Evolutionary conservation across 768 basidiomycete genomes (phyloP), one percentile per base, ranked within the genome.

Genomic region (Chalciporus chontae): DNA sequence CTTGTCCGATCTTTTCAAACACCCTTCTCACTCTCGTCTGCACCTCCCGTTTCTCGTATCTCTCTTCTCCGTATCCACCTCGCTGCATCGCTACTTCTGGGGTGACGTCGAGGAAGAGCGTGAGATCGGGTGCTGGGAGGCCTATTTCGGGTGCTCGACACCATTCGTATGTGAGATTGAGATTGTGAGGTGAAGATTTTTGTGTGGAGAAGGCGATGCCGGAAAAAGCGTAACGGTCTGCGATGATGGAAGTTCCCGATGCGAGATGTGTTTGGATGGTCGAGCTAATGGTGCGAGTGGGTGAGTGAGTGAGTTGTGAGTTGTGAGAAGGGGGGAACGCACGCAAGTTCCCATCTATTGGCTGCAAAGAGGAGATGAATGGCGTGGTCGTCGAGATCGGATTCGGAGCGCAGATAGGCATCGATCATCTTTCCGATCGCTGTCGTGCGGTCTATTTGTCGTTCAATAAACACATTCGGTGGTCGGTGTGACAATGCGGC

Each of bases 291-390:
- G n/a, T n/a, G 34, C 34, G 29, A 21, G 15, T 3, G 18, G 6
- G 8, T 37, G 15, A 8, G 4, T 14, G 18, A 23, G 2, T 15
- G 18, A 21, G 36, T 3, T 2, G 37, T 18, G 11, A 11, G 18
- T 14, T 11, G 38, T 18, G 18, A 24, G n/a, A 7, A 23, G 23
- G 32, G 34, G 31, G 6, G 19, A 24, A 73, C 81, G 47, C 62
- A 95, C 90, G 87, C 85, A 54, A 87, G 80, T 65, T 98, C 94
- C 96, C 96, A 98, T 31, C 95, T 80, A 64, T 99, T 99, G 2
- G 94, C 96, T 39, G 92, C 86, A 75, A 99, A 98, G 48, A 99
- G 79, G 3, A 97, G 81, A 64, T 98, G 95, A 43, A 98, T 84
- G 2, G 85, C 89, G 53, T 76, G 87, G 70, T 97, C 94, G 66